Evolutionary conservation across 2,329 filamentous ascomycete species (phyloP), one percentile per base, ranked within the genome.

Genomic region (Monosporascus sp.): DNA sequence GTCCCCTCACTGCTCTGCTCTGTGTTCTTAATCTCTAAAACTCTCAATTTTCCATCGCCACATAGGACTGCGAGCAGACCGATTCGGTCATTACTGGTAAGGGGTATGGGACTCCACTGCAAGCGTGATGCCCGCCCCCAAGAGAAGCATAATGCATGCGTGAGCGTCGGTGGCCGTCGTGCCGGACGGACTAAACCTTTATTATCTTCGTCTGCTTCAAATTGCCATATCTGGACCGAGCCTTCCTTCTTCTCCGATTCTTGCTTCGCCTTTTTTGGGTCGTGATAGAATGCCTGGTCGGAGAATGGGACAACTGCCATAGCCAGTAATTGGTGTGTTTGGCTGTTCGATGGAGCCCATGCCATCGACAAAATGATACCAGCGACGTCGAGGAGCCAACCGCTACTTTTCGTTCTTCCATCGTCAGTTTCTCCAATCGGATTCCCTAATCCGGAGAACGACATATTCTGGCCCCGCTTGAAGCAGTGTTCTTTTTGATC

Each of bases 311-410:
- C 68, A 3, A 80, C 70, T 1, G 78, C 75, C 31, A 84, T 61
- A 2, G 80, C 80, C 8, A 84, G 73, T 26, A 81, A 63, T 61
- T 83, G 80, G 3, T 71, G 64, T 7, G 66, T 61, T 19, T 69
- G 62, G 9, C 66, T 66, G 3, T 64, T 61, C 2, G 67, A 59
- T 2, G 77, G 75, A 1, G 76, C 77, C 82, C 82, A 85, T 47
- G 73, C 76, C 65, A 84, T 75, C 26, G 74, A 70, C 5, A 79
- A 65, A 5, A 81, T 74, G 16, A 82, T 72, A 49, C 81, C 81
- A 11, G 79, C 80, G 0, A 76, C 71, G 54, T 85, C 77, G 16
- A 85, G 61, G 58, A 83, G 68, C 78, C 79, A 83, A 4, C 79
- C 80, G 60, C 62, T 61, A 20, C 51, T 54, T 17, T 57, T 51